These are phyloP conservation scores for Chaetomium tenue DNA, from an alignment of 495 filamentous ascomycete species.

Conservation along the genomic window DNA sequence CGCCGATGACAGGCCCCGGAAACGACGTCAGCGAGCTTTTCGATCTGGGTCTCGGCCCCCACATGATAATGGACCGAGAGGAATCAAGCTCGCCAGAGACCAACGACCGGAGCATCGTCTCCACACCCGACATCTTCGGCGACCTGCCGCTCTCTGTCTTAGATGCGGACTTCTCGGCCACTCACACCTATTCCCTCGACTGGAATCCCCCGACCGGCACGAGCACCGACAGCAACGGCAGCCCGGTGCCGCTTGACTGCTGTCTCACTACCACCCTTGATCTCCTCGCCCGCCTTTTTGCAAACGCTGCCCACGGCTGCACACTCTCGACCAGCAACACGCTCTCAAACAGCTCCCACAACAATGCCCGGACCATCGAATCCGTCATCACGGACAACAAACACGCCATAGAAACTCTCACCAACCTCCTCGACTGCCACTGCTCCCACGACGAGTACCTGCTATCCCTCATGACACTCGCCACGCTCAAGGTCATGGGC, in stretches of 20 bases:
- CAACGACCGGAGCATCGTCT: neutral
- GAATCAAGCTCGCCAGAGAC: neutral
- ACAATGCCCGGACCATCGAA: neutral
- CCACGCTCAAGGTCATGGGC: neutral
- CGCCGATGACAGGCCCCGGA: neutral
- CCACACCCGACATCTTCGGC: neutral
- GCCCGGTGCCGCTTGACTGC: neutral
- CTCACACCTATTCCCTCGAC: neutral
- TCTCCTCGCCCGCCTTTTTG: neutral
- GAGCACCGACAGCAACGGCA: neutral
- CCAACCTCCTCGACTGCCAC: neutral
- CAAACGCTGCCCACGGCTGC: neutral
- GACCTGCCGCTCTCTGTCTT: neutral
- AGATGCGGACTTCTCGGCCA: neutral
- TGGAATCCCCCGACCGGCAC: neutral
- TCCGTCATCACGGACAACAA: neutral
- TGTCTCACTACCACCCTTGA: neutral
- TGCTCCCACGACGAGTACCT: neutral
- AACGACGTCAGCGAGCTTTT: neutral
- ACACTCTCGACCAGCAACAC: neutral
- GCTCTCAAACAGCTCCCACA: neutral
- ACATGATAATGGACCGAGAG: neutral
- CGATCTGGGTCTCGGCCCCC: neutral
- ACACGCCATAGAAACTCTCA: neutral
- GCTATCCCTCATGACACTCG: neutral